Evolutionary conservation across 345 rosid genomes (phyloP).

Genomic region (Populus euphratica): DNA sequence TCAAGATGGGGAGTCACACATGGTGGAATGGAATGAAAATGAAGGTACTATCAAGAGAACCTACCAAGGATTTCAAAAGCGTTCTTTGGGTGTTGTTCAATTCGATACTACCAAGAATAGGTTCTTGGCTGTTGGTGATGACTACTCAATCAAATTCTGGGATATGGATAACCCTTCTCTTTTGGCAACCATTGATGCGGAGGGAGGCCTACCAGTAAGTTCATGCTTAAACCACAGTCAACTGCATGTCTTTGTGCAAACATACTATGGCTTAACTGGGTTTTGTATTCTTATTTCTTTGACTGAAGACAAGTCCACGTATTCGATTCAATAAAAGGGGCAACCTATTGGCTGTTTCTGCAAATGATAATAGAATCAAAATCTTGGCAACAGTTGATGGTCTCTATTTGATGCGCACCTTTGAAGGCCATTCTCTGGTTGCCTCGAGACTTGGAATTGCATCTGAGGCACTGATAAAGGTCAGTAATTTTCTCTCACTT

Average conservation of each 20-base stretch:
- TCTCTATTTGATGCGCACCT: slow-evolving; percentile 18
- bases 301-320: slow-evolving; percentile 23
- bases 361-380: slow-evolving; percentile 28
- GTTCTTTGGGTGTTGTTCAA: slow-evolving; percentile 21
- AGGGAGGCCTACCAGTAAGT: slow-evolving; percentile 31
- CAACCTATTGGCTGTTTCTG: slow-evolving; percentile 23
- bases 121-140: slow-evolving; percentile 33
- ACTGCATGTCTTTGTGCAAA: background rate
- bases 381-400: slow-evolving; percentile 29
- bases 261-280: background rate
- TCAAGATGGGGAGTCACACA: slow-evolving; percentile 24
- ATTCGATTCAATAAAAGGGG: slow-evolving; percentile 32
- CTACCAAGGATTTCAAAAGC: slow-evolving; percentile 24
- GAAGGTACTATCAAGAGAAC: slow-evolving; percentile 29
- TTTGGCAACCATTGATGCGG: slow-evolving; percentile 25
- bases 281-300: background rate
- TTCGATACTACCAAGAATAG: slow-evolving; percentile 28
- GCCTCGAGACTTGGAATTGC: slow-evolving; percentile 15
- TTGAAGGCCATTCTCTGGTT: slow-evolving; percentile 16
- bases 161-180: slow-evolving; percentile 26
- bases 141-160: slow-evolving; percentile 28
- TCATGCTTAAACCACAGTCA: background rate
- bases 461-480: background rate
- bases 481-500: slow-evolving; percentile 1
- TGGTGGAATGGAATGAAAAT: slow-evolving; percentile 38